phyloP scores from a whole-genome alignment of 2,329 filamentous ascomycete genomes.

The Aureobasidium sp. region DNA sequence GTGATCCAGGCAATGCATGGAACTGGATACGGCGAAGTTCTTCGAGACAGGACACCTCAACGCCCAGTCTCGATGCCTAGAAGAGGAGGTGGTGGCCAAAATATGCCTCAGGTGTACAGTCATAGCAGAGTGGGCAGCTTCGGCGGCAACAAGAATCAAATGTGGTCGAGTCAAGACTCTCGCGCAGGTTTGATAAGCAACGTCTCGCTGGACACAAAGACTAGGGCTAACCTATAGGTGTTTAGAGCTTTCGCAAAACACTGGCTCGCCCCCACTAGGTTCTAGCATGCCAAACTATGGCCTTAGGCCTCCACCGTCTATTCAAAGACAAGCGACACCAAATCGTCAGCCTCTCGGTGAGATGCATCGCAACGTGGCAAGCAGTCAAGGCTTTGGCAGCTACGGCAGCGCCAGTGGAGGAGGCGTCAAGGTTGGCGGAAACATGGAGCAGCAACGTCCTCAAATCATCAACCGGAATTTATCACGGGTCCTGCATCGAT shows the following conservation, averaged over 20 bases:
- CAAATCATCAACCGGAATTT: not conserved
- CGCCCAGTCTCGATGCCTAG: not conserved
- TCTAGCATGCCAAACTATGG: constrained; percentile 22
- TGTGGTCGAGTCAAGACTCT: not conserved
- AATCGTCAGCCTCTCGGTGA: constrained; percentile 29
- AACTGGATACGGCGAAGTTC: not conserved
- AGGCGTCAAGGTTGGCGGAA: constrained; percentile 28
- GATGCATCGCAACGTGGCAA: constrained; percentile 22
- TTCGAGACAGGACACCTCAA: constrained; percentile 1
- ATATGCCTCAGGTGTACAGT: constrained; percentile 14
- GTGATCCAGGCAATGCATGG: constrained; percentile 30
- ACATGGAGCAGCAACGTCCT: not conserved
- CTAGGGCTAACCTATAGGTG: not conserved
- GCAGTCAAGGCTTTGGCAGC: constrained; percentile 20
- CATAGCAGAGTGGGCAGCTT: constrained; percentile 22
- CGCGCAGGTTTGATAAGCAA: not conserved
- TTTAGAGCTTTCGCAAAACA: not conserved
- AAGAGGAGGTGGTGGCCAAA: not conserved
- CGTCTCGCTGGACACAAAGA: too few species aligned
- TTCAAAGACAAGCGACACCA: constrained; percentile 29
- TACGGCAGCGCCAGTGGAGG: constrained; percentile 24
- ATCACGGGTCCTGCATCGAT: not conserved
- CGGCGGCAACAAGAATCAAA: constrained; percentile 16
- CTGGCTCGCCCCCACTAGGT: not conserved
- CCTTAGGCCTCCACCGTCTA: constrained; percentile 6